A percentile compares a stretch with the other conserved stretches of the same genome.
These are phyloP conservation scores for Schoenoplectus tabernaemontani DNA, from an alignment of 202 grass and related monocot genomes.

Conservation along the genomic window DNA sequence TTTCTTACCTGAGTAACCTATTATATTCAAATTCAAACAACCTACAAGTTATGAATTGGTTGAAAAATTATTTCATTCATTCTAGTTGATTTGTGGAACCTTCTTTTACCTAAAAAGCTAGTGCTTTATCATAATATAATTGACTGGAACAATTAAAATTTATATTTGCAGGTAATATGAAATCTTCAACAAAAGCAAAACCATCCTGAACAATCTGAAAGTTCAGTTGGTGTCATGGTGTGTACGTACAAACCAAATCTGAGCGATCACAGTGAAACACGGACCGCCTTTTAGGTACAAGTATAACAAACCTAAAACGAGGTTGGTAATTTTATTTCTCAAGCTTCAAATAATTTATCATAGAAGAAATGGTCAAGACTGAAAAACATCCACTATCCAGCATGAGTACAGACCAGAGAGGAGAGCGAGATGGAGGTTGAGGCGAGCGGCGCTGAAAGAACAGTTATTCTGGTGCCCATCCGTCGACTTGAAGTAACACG, in stretches of 20 bases:
- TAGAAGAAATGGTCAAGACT: no score
- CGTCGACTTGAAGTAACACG: slow-evolving; percentile 95
- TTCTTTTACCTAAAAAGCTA: background rate
- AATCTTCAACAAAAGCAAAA: background rate
- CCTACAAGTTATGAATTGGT: background rate
- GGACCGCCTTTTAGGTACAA: no score
- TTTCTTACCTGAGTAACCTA: background rate
- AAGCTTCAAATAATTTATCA: no score
- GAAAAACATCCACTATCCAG: background rate
- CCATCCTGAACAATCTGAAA: background rate
- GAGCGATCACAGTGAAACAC: background rate
- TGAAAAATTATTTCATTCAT: background rate
- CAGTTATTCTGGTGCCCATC: slow-evolving; percentile 88
- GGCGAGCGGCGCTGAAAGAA: slow-evolving; percentile 68
- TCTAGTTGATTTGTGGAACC: background rate
- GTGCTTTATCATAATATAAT: background rate
- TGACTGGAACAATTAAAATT: background rate
- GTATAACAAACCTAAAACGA: background rate
- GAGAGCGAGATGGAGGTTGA: slow-evolving; percentile 79
- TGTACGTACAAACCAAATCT: background rate
- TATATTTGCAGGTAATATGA: background rate
- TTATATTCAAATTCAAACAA: background rate
- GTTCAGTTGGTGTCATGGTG: background rate
- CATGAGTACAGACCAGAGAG: slow-evolving; percentile 38
- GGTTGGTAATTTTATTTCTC: no score